These are phyloP conservation scores for Fusarium compactum DNA, from an alignment of 2,329 filamentous ascomycete species.

Conservation along the genomic window DNA sequence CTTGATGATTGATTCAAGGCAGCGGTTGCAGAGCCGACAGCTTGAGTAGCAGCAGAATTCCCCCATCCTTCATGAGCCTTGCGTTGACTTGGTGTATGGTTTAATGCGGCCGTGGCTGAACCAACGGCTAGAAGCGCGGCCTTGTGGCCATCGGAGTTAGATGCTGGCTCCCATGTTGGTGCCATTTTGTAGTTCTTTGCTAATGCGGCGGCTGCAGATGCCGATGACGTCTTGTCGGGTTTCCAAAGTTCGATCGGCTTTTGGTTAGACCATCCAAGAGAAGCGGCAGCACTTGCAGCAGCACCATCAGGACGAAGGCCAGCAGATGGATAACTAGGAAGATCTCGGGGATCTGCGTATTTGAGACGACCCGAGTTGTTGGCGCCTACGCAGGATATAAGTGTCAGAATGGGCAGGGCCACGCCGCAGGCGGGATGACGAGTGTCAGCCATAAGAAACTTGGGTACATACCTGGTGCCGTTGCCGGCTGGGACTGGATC, in stretches of 20 bases:
- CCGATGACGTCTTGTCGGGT: constrained; percentile 67
- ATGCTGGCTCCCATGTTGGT: constrained; percentile 71
- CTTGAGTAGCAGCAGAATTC: constrained; percentile 77
- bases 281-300: constrained; percentile 80
- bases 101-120: constrained; percentile 52
- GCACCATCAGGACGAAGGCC: constrained; percentile 68
- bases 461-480: constrained; percentile 44
- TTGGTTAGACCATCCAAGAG: constrained; percentile 77
- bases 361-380: constrained; percentile 64
- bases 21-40: constrained; percentile 58
- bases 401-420: constrained; percentile 27
- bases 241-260: constrained; percentile 75
- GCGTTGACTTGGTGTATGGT: constrained; percentile 34
- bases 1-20: constrained; percentile 45
- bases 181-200: constrained; percentile 59
- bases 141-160: constrained; percentile 76
- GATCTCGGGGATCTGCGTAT: constrained; percentile 77
- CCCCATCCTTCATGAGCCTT: constrained; percentile 61
- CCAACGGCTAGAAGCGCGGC: constrained; percentile 76
- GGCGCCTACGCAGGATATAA: constrained; percentile 39
- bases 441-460: constrained; percentile 19
- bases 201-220: constrained; percentile 59
- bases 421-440: constrained; percentile 24
- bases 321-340: constrained; percentile 79
- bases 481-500: constrained; percentile 43